A percentile compares a stretch with the other conserved stretches of the same genome.
These are phyloP conservation scores for Carallia brachiata DNA, from an alignment of 345 rosid genomes.

Conservation along the genomic window DNA sequence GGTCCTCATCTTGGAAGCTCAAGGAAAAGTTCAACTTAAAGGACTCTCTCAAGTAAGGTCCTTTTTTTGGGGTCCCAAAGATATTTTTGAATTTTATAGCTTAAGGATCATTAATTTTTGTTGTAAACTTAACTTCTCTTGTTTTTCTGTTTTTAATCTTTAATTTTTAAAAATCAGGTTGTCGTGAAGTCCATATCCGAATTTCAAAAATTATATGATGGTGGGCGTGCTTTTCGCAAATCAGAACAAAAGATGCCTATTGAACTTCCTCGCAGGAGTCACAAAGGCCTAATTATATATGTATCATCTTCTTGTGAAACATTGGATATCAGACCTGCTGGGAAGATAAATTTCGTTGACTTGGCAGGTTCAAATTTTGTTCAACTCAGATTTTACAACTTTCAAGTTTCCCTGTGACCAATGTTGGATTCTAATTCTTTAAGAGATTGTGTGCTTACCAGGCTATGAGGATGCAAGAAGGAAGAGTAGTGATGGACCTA, in stretches of 20 bases:
- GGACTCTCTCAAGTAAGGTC: slow-evolving; percentile 75
- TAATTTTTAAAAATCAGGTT: slow-evolving; percentile 36
- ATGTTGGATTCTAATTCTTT: background rate
- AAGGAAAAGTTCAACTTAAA: slow-evolving; percentile 60
- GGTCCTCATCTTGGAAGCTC: slow-evolving; percentile 42
- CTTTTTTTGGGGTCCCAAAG: background rate
- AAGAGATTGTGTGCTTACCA: slow-evolving; percentile 22
- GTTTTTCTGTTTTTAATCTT: background rate
- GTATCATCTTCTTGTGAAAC: slow-evolving; percentile 21
- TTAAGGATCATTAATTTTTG: background rate
- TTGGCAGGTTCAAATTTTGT: slow-evolving; percentile 50
- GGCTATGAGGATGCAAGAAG: slow-evolving; percentile 68
- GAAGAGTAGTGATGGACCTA: slow-evolving; percentile 33
- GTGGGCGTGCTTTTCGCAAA: slow-evolving; percentile 28
- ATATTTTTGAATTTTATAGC: background rate
- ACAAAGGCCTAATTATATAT: slow-evolving; percentile 58
- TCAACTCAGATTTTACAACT: background rate
- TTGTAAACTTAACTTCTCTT: background rate
- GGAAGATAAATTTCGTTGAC: slow-evolving; percentile 76
- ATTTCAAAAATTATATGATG: slow-evolving; percentile 45
- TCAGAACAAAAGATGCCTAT: slow-evolving; percentile 25
- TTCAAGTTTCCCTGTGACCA: background rate
- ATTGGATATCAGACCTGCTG: slow-evolving; percentile 19
- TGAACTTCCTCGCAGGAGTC: slow-evolving; percentile 41
- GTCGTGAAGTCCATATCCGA: slow-evolving; percentile 51